Conservation (phyloP, 208 protist genomes). For the Phytomonas sp. region DNA sequence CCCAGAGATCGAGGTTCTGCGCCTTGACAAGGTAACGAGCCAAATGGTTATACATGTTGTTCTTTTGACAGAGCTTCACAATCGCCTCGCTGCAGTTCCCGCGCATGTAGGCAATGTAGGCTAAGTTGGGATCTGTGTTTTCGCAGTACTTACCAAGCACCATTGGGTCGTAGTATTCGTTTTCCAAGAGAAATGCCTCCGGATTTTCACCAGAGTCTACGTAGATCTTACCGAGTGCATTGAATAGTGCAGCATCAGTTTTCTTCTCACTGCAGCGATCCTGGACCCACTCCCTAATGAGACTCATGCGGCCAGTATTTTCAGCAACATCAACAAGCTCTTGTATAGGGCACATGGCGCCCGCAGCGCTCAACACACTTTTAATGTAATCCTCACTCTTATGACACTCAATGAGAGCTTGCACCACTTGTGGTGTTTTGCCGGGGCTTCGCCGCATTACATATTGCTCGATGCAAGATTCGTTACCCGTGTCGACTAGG, state of each 20-base stretch:
- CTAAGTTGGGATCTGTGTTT: conserved; percentile 97
- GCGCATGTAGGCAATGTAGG: conserved; percentile 95
- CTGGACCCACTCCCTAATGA: conserved; percentile 99
- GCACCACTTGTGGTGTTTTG: conserved; percentile 97
- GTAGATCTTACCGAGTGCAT: conserved; percentile 99
- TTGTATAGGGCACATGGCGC: conserved; percentile 93
- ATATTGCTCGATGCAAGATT: conserved; percentile 97
- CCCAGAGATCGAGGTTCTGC: conserved; percentile 97
- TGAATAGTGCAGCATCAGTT: conserved; percentile 95
- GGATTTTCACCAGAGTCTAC: conserved; percentile 96
- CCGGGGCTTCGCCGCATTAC: conserved; percentile 93
- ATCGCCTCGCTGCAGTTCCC: conserved; percentile 96
- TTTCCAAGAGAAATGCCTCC: conserved; percentile 96
- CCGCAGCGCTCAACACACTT: conserved; percentile 92
- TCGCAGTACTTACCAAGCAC: conserved; percentile 99
- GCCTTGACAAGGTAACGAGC: conserved; percentile 97
- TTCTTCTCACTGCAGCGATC: conserved; percentile 91
- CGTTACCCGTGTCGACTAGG: conserved; percentile 94
- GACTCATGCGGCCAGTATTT: conserved; percentile 90
- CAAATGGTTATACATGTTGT: conserved; percentile 96
- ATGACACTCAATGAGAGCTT: conserved; percentile 97
- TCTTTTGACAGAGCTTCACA: conserved; percentile 94
- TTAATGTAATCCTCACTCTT: conserved; percentile 96
- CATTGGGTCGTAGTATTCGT: conserved; percentile 95
- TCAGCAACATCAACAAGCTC: conserved; percentile 80